Conservation (phyloP, 73 alveolate genomes). For the Effrenium voratum region DNA sequence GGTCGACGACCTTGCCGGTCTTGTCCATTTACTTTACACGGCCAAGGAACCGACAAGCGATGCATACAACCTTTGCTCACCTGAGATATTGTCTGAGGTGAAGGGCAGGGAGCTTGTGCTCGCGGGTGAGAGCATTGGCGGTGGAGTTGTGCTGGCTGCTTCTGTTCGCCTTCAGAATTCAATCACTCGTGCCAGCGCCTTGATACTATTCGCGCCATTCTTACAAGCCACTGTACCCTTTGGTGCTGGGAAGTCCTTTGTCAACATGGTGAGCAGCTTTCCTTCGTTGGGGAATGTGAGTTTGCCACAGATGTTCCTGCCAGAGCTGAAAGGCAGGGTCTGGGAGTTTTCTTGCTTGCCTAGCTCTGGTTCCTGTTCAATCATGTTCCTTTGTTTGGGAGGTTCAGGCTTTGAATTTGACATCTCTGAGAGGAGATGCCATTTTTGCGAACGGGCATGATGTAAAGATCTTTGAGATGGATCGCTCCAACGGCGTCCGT, state of each 20-base stretch:
- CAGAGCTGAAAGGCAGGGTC: background rate
- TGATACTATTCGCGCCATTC: background rate
- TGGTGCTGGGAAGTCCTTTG: background rate
- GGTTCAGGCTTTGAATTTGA: no score
- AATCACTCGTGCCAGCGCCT: background rate
- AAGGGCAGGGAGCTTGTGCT: background rate
- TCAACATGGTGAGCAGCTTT: background rate
- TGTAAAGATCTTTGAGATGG: conserved; percentile 12
- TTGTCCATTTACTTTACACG: background rate
- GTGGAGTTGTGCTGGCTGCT: background rate
- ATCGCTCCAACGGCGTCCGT: background rate
- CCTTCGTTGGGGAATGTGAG: background rate
- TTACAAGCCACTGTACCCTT: background rate
- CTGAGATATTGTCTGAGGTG: background rate
- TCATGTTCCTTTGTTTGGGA: no score
- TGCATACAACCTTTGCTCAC: background rate
- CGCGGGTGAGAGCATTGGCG: background rate
- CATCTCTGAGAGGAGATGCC: background rate
- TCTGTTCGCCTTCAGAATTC: background rate
- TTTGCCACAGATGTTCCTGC: background rate
- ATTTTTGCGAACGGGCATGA: background rate
- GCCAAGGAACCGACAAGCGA: background rate
- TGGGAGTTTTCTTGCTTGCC: no score
- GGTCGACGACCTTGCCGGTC: background rate
- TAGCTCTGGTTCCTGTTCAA: no score